Evolutionary conservation across 2,329 filamentous ascomycete genomes (phyloP).

Genomic region (Myriosclerotinia scirpicola): DNA sequence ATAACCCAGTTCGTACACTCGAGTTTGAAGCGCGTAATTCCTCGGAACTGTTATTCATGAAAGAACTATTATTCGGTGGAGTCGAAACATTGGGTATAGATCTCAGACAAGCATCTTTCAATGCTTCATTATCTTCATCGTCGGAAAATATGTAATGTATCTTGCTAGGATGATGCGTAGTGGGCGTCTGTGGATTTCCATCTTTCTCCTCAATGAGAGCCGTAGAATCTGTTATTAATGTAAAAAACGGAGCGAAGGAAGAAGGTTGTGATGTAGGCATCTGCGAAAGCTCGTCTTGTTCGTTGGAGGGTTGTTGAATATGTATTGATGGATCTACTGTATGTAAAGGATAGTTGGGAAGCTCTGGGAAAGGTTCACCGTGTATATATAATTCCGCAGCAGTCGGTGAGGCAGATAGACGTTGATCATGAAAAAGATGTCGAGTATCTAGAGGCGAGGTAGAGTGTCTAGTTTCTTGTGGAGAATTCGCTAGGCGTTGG

Average conservation of each 20-base stretch:
- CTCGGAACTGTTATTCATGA: background rate
- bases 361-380: conserved; percentile 17
- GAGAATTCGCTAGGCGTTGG: no score
- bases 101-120: conserved; percentile 62
- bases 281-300: conserved; percentile 10
- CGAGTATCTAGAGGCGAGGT: background rate
- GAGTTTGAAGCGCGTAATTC: conserved; percentile 4
- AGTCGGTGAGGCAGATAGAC: conserved; percentile 2
- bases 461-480: background rate
- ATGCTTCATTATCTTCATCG: conserved; percentile 73
- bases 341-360: background rate
- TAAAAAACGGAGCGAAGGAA: conserved; percentile 77
- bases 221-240: conserved; percentile 73
- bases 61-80: conserved; percentile 9
- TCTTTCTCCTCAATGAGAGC: background rate
- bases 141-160: conserved; percentile 93
- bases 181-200: conserved; percentile 50
- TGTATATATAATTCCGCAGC: conserved; percentile 7
- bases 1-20: conserved; percentile 4
- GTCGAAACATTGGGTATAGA: background rate
- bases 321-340: conserved; percentile 5
- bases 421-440: background rate
- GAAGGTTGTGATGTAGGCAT: background rate
- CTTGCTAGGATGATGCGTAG: conserved; percentile 73
- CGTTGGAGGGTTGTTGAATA: conserved; percentile 15